Percentiles rank a stretch among this genome's conserved stretches.
phyloP scores from a whole-genome alignment of 176 grass and related monocot species.

The Coix lacrymajobi region DNA sequence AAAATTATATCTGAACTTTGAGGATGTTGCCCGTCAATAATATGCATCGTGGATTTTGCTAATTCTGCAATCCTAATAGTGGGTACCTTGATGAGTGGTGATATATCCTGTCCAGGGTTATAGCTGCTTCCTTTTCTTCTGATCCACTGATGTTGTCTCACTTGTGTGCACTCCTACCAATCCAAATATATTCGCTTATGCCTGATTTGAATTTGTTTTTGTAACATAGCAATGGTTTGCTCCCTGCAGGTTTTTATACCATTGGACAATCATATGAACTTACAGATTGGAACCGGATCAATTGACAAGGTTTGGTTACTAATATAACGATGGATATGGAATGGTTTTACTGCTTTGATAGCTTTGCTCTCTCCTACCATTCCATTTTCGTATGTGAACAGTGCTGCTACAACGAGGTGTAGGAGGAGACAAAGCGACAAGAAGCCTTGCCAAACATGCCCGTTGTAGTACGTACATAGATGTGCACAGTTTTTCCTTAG shows the following conservation, averaged over 20 bases:
- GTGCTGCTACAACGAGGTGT: too few relatives aligned
- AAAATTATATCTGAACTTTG: conserved; percentile 17
- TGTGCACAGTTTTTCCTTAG: neutral
- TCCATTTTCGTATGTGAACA: neutral
- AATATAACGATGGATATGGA: neutral
- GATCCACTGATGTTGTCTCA: neutral
- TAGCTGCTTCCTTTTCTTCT: neutral
- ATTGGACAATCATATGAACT: neutral
- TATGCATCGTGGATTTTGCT: neutral
- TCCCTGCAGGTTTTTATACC: neutral
- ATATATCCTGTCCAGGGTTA: neutral
- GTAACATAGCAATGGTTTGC: neutral
- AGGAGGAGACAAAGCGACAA: too few relatives aligned
- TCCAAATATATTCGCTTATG: neutral
- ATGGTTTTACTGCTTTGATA: neutral
- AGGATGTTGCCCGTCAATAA: conserved; percentile 97
- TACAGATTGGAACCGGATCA: neutral
- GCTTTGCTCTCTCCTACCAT: neutral
- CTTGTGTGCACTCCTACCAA: neutral
- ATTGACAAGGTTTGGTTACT: neutral
- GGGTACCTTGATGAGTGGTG: neutral
- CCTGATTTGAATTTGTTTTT: neutral
- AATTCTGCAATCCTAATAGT: too few relatives aligned
- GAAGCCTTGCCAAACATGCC: too few relatives aligned
- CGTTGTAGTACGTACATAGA: neutral